Evolutionary conservation across 2,329 filamentous ascomycete species (phyloP).

Genomic region (Endoconidiophora polonica): DNA sequence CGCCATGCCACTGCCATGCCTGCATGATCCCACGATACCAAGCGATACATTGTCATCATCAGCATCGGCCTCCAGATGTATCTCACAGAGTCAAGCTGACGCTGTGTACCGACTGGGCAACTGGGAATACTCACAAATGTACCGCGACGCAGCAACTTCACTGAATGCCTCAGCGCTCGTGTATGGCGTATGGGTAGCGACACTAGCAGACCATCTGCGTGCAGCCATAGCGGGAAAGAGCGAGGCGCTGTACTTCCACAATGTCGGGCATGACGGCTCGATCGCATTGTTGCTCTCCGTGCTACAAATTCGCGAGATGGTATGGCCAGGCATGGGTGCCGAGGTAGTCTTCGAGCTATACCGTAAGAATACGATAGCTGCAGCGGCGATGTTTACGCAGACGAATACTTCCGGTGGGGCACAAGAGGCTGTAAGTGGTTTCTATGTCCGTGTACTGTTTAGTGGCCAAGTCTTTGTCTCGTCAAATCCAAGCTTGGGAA

Average conservation of each 20-base stretch:
- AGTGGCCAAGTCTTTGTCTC: slow-evolving; percentile 49
- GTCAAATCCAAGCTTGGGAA: slow-evolving; percentile 49
- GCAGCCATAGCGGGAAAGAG: slow-evolving; percentile 27
- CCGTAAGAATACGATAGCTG: slow-evolving; percentile 19
- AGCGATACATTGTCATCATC: background rate
- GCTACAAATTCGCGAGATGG: slow-evolving; percentile 58
- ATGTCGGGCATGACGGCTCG: slow-evolving; percentile 66
- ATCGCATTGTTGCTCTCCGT: slow-evolving; percentile 50
- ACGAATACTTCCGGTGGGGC: background rate
- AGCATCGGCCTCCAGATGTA: slow-evolving; percentile 30
- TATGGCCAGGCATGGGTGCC: slow-evolving; percentile 71
- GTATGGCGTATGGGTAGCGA: slow-evolving; percentile 59
- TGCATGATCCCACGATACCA: slow-evolving; percentile 27
- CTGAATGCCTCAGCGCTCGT: slow-evolving; percentile 43
- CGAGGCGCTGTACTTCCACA: slow-evolving; percentile 45
- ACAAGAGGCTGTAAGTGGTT: slow-evolving; percentile 16
- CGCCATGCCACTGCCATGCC: slow-evolving; percentile 54
- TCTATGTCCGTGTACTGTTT: slow-evolving; percentile 53
- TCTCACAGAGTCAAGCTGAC: slow-evolving; percentile 46
- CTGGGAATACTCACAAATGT: slow-evolving; percentile 67
- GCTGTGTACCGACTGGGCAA: slow-evolving; percentile 59
- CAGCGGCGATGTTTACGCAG: slow-evolving; percentile 2
- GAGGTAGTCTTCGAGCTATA: slow-evolving; percentile 68
- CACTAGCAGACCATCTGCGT: slow-evolving; percentile 50
- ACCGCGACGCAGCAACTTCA: slow-evolving; percentile 47